Conservation (phyloP, 257 asterid genomes). For the Solanum tarijense region DNA sequence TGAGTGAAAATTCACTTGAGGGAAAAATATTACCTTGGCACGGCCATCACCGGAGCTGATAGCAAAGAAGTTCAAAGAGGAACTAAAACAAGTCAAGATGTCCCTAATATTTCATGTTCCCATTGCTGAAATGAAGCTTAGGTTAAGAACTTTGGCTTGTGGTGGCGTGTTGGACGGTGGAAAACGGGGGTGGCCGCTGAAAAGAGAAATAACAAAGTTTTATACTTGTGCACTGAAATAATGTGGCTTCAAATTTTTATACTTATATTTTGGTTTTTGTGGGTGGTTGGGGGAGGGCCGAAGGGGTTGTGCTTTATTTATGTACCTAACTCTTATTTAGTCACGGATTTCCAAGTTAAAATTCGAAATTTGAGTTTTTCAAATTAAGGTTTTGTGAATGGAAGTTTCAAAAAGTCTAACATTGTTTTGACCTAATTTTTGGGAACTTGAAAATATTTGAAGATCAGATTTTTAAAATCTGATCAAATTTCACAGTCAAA, state of each 20-base stretch:
- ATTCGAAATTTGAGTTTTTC: too few relatives aligned
- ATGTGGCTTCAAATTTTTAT: not conserved
- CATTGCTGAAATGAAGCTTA: constrained; percentile 13
- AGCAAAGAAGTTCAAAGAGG: constrained; percentile 56
- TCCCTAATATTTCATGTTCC: constrained; percentile 52
- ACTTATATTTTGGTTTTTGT: not conserved
- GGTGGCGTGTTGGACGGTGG: not conserved
- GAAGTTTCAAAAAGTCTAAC: not conserved
- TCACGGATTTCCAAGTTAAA: too few relatives aligned
- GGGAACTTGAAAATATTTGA: too few relatives aligned
- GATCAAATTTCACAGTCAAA: too few relatives aligned
- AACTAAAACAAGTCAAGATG: constrained; percentile 60
- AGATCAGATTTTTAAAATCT: too few relatives aligned
- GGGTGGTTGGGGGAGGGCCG: not conserved
- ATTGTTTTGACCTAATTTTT: too few relatives aligned
- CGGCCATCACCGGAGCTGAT: constrained; percentile 63
- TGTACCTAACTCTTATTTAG: not conserved
- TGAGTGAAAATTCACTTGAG: not conserved
- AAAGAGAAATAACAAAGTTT: too few relatives aligned
- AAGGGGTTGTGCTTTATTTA: not conserved
- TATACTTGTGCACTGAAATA: not conserved
- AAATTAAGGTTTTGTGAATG: too few relatives aligned
- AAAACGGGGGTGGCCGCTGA: not conserved
- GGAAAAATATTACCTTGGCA: constrained; percentile 37
- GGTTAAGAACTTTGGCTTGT: not conserved